phyloP scores from a whole-genome alignment of 2,329 filamentous ascomycete genomes.

The Mollisia scopiformis region DNA sequence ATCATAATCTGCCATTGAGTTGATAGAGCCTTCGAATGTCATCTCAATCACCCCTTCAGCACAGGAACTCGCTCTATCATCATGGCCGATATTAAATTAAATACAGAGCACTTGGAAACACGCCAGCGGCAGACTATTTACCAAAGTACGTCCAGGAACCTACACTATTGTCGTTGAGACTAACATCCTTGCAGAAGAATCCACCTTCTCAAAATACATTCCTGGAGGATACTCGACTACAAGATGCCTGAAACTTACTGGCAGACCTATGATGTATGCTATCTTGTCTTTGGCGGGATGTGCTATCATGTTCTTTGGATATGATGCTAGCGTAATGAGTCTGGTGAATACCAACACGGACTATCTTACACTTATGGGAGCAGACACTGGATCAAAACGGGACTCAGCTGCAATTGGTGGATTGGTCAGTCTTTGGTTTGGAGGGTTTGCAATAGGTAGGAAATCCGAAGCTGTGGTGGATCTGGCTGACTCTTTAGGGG shows the following conservation, averaged over 20 bases:
- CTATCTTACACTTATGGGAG: neutral
- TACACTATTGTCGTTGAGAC: neutral
- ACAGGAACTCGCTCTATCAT: neutral
- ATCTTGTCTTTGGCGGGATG: neutral
- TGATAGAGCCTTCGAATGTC: too few species aligned
- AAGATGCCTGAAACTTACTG: neutral
- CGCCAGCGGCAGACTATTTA: neutral
- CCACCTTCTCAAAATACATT: neutral
- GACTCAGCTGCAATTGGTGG: neutral
- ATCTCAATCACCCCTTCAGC: too few species aligned
- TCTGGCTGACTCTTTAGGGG: neutral
- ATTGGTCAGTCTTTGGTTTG: neutral
- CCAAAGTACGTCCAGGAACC: neutral
- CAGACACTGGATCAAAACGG: neutral
- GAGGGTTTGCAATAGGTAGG: neutral
- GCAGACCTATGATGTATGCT: neutral
- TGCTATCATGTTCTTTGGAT: slow-evolving; percentile 2
- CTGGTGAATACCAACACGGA: neutral
- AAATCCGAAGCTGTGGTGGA: neutral
- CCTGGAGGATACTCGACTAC: neutral
- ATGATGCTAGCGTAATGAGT: neutral
- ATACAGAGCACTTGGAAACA: neutral
- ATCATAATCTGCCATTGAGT: too few species aligned
- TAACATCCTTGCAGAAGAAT: neutral
- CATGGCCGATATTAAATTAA: neutral